phyloP scores from a whole-genome alignment of 805 yeast species.

The Candida pseudofarinosa region DNA sequence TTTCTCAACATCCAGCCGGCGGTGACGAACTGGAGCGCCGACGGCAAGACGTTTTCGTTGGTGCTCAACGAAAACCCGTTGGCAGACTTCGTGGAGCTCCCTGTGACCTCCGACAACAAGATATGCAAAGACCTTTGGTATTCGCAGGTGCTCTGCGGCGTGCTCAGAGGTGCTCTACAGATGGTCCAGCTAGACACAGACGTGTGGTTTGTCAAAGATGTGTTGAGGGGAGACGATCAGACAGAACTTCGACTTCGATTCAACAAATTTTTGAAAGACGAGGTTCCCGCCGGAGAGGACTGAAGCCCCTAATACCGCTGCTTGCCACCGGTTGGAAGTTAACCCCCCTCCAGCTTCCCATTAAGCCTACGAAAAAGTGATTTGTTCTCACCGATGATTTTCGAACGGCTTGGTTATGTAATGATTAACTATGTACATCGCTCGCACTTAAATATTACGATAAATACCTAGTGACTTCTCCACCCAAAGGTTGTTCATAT shows the following conservation, averaged over 20 bases:
- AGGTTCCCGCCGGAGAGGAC: constrained; percentile 96
- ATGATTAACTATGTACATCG: not conserved
- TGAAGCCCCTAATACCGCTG: constrained; percentile 24
- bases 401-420: not conserved
- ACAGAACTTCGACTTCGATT: constrained; percentile 79
- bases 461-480: not conserved
- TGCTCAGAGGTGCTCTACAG: constrained; percentile 84
- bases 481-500: no score
- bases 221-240: constrained; percentile 71
- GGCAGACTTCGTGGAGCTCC: constrained; percentile 92
- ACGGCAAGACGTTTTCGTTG: constrained; percentile 69
- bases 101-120: constrained; percentile 59
- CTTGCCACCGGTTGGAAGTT: no score
- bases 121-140: constrained; percentile 82
- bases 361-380: no score
- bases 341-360: no score
- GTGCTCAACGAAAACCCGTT: constrained; percentile 82
- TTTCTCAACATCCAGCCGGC: constrained; percentile 80
- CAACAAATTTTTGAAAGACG: constrained; percentile 76
- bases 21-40: constrained; percentile 71
- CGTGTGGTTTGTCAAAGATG: constrained; percentile 73
- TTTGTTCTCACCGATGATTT: not conserved
- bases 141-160: constrained; percentile 86
- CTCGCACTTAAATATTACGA: not conserved
- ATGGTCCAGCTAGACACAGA: constrained; percentile 96